Evolutionary conservation across 192 early-diverging fungal species (phyloP).

Genomic region (Kappamyces sp.): DNA sequence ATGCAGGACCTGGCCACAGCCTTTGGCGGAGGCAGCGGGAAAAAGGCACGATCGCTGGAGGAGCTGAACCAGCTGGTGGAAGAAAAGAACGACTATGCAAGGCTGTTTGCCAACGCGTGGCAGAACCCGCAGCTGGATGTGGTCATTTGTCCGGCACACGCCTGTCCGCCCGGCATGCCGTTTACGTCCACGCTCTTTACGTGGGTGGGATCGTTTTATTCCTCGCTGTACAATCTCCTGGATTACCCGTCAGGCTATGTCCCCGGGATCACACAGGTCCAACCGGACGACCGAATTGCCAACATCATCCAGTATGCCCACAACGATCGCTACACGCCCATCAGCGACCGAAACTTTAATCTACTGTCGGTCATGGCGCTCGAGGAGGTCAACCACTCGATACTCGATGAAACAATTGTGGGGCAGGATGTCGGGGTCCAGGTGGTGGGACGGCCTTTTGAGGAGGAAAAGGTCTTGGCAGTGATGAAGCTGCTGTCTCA

Average conservation of each 20-base stretch:
- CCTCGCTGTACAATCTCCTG: neutral
- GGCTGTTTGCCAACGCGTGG: neutral
- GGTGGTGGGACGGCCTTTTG: constrained; percentile 6
- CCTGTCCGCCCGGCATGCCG: constrained; percentile 10
- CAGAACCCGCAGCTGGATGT: neutral
- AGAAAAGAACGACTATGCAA: constrained; percentile 1
- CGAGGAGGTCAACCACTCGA: neutral
- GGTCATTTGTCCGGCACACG: constrained; percentile 9
- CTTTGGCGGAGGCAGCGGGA: constrained; percentile 8
- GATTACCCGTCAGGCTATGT: constrained; percentile 3
- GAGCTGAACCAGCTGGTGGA: neutral
- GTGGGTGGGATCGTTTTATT: constrained; percentile 12
- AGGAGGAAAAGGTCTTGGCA: constrained; percentile 6
- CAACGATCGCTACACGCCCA: neutral
- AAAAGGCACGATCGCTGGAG: neutral
- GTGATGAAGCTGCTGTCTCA: neutral
- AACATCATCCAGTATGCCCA: constrained; percentile 12
- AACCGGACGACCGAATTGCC: neutral
- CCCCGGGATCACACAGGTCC: constrained; percentile 3
- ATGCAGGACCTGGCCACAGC: neutral
- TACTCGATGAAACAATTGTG: neutral
- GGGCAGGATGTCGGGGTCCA: constrained; percentile 13
- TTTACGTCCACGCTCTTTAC: constrained; percentile 2
- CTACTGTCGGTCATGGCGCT: constrained; percentile 6
- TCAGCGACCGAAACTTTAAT: constrained; percentile 2